Base-by-base conservation (phyloP, 2,329 filamentous ascomycete genomes). In the Fusarium liriodendri region DNA sequence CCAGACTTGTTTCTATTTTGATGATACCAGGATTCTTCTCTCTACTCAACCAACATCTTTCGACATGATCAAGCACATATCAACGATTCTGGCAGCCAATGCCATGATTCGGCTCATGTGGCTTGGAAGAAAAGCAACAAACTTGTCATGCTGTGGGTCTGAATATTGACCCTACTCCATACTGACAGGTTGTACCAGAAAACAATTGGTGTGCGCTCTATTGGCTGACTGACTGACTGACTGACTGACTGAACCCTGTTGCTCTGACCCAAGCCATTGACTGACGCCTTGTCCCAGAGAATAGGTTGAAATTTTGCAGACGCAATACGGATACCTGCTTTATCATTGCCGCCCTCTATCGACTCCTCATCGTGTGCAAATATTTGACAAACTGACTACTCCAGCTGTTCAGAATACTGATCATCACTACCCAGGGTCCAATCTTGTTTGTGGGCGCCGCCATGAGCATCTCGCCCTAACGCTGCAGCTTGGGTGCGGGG, bases 11-110 rank as follows among this genome's bases (percentile, higher is more conserved):
- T 71, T 63, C 22, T 22, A 20, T 59, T 54, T 65, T 73, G 27
- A 72, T 69, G 76, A 77, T 77, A 77, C 76, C 76, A 76, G 67
- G 65, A 47, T 59, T 47, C 42, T 47, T 47, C 22, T 47, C 38
- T 52, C 47, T 52, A 32, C 47, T 52, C 47, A 52, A 62, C 55
- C 47, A 52, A 64, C 60, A 62, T 55, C 35, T 52, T 65, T 67
- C 64, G 65, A 73, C 66, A 70, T 71, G 74, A 73, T 75, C 72
- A 74, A 71, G 64, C 65, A 67, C 67, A 65, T 52, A 47, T 62
- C 58, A 40, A 67, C n/a, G 68, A 38, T 55, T 69, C 52, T 62
- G 72, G 65, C 55, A 52, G 60, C 35, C 64, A 35, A 40, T 62
- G 59, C 52, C 50, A 67, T 13, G 65, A 64, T 55, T 66, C 50